Evolutionary conservation across 768 basidiomycete genomes (phyloP).

Genomic region (Termitomyces sp.): DNA sequence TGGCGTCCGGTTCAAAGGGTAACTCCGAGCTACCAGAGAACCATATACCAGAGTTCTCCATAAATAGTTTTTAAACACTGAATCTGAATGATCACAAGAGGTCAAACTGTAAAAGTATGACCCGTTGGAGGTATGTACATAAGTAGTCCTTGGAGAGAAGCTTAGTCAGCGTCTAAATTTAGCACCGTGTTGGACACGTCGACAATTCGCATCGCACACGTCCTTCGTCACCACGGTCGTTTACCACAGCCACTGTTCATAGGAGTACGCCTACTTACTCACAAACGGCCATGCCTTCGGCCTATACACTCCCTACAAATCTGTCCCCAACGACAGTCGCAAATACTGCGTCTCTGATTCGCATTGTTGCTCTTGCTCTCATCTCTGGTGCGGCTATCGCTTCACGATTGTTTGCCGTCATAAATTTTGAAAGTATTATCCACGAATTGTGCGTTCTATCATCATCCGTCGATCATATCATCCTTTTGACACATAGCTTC

Average conservation of each 20-base stretch:
- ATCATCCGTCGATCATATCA: background rate
- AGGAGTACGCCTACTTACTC: slow-evolving; percentile 14
- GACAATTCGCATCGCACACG: slow-evolving; percentile 4
- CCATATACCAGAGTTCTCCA: too few species aligned
- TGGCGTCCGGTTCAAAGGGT: too few species aligned
- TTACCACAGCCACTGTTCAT: background rate
- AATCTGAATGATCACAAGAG: too few species aligned
- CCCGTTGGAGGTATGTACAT: background rate
- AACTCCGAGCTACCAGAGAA: too few species aligned
- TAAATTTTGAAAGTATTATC: slow-evolving; percentile 98
- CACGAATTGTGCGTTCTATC: slow-evolving; percentile 86
- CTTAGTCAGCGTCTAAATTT: slow-evolving; percentile 16
- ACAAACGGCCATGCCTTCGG: slow-evolving; percentile 60
- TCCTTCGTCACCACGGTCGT: background rate
- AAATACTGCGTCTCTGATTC: slow-evolving; percentile 88
- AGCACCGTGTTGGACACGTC: slow-evolving; percentile 17
- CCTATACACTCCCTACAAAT: slow-evolving; percentile 69
- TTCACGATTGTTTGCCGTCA: slow-evolving; percentile 93
- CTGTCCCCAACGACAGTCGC: slow-evolving; percentile 68
- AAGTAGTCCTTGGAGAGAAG: background rate
- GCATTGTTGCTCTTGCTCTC: slow-evolving; percentile 83
- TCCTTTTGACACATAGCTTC: slow-evolving; percentile 8
- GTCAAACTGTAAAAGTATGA: too few species aligned
- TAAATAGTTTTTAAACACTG: too few species aligned
- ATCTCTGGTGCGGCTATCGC: slow-evolving; percentile 95